Conservation (phyloP, 495 filamentous ascomycete genomes). For the Aspergillus saccharolyticus region DNA sequence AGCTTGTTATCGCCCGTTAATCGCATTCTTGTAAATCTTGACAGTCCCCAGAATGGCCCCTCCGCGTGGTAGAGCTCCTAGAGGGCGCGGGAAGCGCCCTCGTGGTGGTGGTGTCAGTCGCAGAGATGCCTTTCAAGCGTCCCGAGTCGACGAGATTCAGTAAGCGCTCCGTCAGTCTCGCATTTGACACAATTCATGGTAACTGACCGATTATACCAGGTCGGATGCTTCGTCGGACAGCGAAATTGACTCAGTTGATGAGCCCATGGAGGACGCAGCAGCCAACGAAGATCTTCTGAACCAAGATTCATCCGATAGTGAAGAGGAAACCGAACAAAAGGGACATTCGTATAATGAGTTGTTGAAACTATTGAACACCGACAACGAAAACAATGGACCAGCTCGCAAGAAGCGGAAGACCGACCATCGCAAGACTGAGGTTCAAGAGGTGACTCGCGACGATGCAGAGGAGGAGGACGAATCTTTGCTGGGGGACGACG, state of each 20-base stretch:
- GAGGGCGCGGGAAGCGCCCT: slow-evolving; percentile 30
- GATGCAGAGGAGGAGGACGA: slow-evolving; percentile 21
- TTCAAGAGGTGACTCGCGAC: slow-evolving; percentile 10
- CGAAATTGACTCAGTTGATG: slow-evolving; percentile 17
- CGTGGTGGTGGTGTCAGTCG: slow-evolving; percentile 19
- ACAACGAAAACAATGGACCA: slow-evolving; percentile 47
- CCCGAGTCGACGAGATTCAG: slow-evolving; percentile 40
- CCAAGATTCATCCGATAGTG: slow-evolving; percentile 38
- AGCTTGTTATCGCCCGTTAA: neutral
- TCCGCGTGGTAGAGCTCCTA: slow-evolving; percentile 19
- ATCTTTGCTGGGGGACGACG: slow-evolving; percentile 22
- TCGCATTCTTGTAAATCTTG: neutral
- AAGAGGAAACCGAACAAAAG: slow-evolving; percentile 40
- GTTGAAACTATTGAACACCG: slow-evolving; percentile 54
- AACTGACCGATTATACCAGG: slow-evolving; percentile 23
- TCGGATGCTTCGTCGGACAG: slow-evolving; percentile 33
- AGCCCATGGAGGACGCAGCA: slow-evolving; percentile 20
- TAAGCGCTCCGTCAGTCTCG: slow-evolving; percentile 16
- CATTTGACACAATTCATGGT: neutral
- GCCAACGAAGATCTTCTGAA: slow-evolving; percentile 27
- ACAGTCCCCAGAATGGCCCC: slow-evolving; percentile 14
- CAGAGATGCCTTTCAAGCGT: slow-evolving; percentile 30
- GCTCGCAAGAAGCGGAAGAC: slow-evolving; percentile 66
- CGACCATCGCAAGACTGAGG: slow-evolving; percentile 28
- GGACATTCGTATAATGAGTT: slow-evolving; percentile 59